A percentile compares a stretch with the other conserved stretches of the same genome.
Conservation (phyloP, 352 stramenopile genomes). For the Phytophthora fragariae region DNA sequence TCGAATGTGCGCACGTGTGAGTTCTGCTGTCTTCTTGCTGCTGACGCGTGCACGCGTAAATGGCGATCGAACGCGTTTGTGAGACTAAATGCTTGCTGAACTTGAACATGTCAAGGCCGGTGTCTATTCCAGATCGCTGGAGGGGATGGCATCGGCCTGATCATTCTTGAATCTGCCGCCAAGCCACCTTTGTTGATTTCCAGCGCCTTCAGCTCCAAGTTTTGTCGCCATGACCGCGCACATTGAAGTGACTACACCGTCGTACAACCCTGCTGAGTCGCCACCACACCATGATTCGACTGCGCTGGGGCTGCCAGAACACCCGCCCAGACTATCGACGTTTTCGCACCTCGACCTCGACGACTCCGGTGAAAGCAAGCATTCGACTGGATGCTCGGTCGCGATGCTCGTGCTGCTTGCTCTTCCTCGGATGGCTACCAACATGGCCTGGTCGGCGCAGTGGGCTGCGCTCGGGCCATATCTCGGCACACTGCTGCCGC, state of each 20-base stretch:
- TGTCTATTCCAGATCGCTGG: conserved; percentile 7
- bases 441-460: conserved; percentile 83
- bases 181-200: not conserved
- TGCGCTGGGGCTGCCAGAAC: conserved; percentile 37
- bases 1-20: not conserved
- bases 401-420: conserved; percentile 75
- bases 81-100: conserved; percentile 27
- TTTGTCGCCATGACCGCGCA: conserved; percentile 31
- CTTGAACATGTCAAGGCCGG: conserved; percentile 22
- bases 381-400: conserved; percentile 57
- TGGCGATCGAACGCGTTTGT: conserved; percentile 15
- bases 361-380: conserved; percentile 34
- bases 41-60: not conserved
- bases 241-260: conserved; percentile 51
- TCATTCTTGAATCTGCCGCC: conserved; percentile 32
- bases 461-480: conserved; percentile 78
- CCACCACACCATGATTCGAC: conserved; percentile 29
- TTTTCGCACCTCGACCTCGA: conserved; percentile 44
- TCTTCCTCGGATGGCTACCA: conserved; percentile 74
- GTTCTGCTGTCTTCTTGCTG: not conserved
- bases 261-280: conserved; percentile 46
- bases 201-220: not conserved
- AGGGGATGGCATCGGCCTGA: not conserved
- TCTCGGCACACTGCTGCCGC: conserved; percentile 70
- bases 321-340: conserved; percentile 40